Conservation (phyloP, 305 asterid species). For the Fraxinus paxiana region DNA sequence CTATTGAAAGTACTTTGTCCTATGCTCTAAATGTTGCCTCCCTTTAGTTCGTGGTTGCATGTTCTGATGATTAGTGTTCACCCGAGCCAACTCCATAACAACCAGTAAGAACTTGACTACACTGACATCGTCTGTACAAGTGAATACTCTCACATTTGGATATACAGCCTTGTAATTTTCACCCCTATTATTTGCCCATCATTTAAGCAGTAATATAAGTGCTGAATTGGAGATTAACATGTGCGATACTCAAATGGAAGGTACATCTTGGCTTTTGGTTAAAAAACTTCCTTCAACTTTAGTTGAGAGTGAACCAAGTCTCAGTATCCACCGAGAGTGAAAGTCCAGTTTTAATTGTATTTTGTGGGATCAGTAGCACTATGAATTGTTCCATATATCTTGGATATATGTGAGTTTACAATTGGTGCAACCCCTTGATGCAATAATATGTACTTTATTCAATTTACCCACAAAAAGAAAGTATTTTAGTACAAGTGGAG, state of each 20-base stretch:
- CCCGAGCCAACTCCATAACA: neutral
- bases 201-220: neutral
- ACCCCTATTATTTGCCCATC: neutral
- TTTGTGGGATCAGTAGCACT: neutral
- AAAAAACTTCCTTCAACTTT: neutral
- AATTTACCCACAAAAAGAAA: neutral
- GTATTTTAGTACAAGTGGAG: neutral
- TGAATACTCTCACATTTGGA: neutral
- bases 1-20: neutral
- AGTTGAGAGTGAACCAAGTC: neutral
- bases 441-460: neutral
- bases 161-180: neutral
- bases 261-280: neutral
- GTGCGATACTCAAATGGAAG: neutral
- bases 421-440: neutral
- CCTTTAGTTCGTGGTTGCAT: neutral
- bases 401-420: neutral
- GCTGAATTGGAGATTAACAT: neutral
- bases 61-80: neutral
- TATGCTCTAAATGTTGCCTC: neutral
- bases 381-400: neutral
- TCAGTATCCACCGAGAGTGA: neutral
- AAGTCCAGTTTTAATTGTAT: neutral
- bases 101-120: neutral
- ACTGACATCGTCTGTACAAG: neutral